Evolutionary conservation across 352 stramenopile genomes (phyloP).

Genomic region (Pelagophyceae sp.): DNA sequence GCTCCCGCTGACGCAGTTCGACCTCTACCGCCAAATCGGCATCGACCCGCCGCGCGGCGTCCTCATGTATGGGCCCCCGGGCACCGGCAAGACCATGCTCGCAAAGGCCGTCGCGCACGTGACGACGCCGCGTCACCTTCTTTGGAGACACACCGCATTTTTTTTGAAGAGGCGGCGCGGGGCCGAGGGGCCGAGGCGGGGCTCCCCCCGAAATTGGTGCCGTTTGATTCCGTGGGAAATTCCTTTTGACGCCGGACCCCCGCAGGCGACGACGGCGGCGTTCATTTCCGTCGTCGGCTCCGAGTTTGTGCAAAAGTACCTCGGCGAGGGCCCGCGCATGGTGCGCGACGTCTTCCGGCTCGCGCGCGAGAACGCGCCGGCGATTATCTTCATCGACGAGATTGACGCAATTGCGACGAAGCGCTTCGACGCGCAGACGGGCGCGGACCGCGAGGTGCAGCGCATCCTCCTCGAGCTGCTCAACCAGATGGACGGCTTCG

Average conservation of each 20-base stretch:
- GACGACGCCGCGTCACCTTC: conserved; percentile 84
- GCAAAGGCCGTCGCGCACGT: conserved; percentile 94
- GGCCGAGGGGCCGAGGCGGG: neutral
- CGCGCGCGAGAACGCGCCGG: conserved; percentile 95
- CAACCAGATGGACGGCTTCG: conserved; percentile 99
- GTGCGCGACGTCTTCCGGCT: conserved; percentile 99
- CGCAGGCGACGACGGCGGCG: conserved; percentile 72
- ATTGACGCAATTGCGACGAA: conserved; percentile 99
- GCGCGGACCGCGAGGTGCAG: conserved; percentile 90
- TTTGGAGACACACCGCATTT: no score
- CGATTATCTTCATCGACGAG: conserved; percentile 99
- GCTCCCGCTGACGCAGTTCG: conserved; percentile 81
- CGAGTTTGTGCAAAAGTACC: conserved; percentile 99
- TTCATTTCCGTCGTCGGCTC: conserved; percentile 93
- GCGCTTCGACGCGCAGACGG: conserved; percentile 96
- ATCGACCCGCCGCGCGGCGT: conserved; percentile 90
- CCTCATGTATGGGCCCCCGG: conserved; percentile 87
- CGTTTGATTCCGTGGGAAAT: no score
- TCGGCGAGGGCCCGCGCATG: conserved; percentile 97
- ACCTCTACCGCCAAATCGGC: conserved; percentile 81
- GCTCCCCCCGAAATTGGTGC: no score
- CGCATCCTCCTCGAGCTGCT: conserved; percentile 98
- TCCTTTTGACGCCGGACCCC: no score
- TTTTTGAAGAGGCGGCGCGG: conserved; percentile 50
- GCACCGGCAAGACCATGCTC: conserved; percentile 97